Conservation (phyloP, 208 protist species). For the Leishmania aethiopica region DNA sequence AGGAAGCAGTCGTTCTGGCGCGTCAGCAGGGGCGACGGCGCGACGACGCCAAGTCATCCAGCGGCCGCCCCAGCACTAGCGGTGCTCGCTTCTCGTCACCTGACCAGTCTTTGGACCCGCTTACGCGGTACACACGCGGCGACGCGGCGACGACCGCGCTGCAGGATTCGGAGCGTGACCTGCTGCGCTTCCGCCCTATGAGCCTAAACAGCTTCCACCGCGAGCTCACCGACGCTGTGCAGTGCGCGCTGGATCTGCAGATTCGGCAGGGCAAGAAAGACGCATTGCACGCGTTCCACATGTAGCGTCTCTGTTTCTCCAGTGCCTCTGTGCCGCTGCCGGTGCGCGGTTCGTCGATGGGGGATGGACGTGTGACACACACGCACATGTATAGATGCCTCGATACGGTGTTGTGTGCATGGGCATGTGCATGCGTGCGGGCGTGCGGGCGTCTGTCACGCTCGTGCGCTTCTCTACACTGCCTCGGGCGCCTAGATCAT, state of each 20-base stretch:
- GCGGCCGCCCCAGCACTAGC: not conserved
- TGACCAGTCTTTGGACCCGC: not conserved
- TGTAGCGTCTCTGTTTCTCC: constrained; percentile 15
- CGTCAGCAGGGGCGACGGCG: not conserved
- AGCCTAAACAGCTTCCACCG: constrained; percentile 70
- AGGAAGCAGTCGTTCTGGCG: constrained; percentile 11
- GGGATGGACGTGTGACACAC: not conserved
- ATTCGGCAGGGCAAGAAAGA: constrained; percentile 47
- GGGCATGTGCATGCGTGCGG: not conserved
- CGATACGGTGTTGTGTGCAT: not conserved
- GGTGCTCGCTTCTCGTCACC: not conserved
- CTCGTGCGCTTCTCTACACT: not conserved
- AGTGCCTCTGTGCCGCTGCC: not conserved
- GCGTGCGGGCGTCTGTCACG: not conserved
- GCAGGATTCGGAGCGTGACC: constrained; percentile 48
- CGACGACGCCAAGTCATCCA: not conserved
- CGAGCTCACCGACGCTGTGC: constrained; percentile 64
- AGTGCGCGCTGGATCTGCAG: constrained; percentile 63
- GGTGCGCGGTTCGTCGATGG: not conserved
- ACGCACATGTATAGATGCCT: not conserved
- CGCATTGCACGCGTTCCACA: constrained; percentile 48
- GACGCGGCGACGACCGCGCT: constrained; percentile 4
- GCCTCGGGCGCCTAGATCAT: not conserved
- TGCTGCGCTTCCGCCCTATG: constrained; percentile 56
- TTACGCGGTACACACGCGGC: no score